phyloP scores from a whole-genome alignment of 257 asterid genomes.

The Solanum chmielewskii region DNA sequence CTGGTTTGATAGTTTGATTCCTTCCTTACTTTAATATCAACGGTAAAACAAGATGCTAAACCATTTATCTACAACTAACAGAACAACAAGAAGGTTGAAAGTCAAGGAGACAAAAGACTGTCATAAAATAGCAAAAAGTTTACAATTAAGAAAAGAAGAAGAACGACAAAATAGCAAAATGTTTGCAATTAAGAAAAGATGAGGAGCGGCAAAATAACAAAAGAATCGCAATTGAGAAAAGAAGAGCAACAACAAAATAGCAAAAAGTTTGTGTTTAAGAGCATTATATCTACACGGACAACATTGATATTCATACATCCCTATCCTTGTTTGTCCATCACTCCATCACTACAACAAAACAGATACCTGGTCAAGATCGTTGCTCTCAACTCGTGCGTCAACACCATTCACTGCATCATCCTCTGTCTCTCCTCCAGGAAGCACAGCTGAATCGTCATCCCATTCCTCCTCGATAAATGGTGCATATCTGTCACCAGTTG shows the following conservation, averaged over 20 bases:
- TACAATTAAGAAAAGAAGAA: not conserved
- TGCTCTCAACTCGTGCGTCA: slow-evolving; percentile 36
- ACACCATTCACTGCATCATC: slow-evolving; percentile 51
- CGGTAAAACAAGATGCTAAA: not conserved
- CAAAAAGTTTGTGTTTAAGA: not conserved
- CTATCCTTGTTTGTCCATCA: not conserved
- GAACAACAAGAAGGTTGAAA: not conserved
- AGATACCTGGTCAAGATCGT: slow-evolving; percentile 40
- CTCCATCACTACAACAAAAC: not conserved
- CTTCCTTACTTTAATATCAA: not conserved
- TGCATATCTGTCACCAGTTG: slow-evolving; percentile 89
- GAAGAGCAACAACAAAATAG: not conserved
- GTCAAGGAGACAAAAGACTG: not conserved
- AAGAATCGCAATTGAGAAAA: not conserved
- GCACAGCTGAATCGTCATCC: slow-evolving; percentile 52
- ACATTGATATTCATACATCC: not conserved
- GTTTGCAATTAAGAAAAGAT: not conserved
- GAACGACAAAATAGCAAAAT: not conserved
- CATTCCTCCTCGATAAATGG: slow-evolving; percentile 97
- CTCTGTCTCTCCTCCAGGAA: slow-evolving; percentile 48
- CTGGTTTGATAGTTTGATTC: not conserved
- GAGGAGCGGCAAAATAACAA: not conserved
- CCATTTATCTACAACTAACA: not conserved
- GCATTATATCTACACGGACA: not conserved
- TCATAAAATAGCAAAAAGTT: not conserved